A percentile compares a stretch with the other conserved stretches of the same genome.
Evolutionary conservation across 768 basidiomycete genomes (phyloP).

Genomic region (Termitomyces sp.): DNA sequence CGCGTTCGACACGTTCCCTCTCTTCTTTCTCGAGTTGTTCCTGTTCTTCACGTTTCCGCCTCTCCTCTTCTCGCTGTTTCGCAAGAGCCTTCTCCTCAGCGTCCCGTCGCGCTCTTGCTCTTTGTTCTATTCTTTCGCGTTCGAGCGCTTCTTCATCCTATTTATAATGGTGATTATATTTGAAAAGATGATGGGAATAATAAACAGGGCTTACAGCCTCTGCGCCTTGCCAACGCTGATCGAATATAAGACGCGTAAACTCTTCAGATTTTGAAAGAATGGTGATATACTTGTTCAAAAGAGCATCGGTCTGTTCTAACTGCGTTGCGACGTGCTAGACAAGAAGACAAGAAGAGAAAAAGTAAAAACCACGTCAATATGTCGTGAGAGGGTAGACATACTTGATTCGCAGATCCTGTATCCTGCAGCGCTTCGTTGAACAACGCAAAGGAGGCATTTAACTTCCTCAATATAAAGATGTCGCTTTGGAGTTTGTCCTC

Average conservation of each 20-base stretch:
- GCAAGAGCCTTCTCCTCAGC: conserved; percentile 41
- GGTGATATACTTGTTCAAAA: conserved; percentile 72
- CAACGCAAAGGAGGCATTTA: conserved; percentile 65
- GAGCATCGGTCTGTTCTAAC: conserved; percentile 65
- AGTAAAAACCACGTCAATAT: background rate
- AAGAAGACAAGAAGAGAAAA: background rate
- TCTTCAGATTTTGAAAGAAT: conserved; percentile 71
- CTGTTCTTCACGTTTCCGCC: conserved; percentile 45
- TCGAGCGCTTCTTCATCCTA: conserved; percentile 62
- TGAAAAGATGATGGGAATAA: background rate
- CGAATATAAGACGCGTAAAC: conserved; percentile 64
- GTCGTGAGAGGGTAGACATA: conserved; percentile 25
- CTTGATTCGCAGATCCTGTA: conserved; percentile 69
- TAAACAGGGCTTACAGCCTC: conserved; percentile 49
- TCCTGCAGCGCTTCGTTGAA: conserved; percentile 67
- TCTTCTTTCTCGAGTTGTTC: conserved; percentile 39
- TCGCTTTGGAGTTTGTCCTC: conserved; percentile 79
- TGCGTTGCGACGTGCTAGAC: conserved; percentile 62
- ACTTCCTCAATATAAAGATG: conserved; percentile 65
- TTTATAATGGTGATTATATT: background rate
- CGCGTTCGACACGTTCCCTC: conserved; percentile 39
- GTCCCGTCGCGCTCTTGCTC: conserved; percentile 37
- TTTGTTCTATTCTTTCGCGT: conserved; percentile 43
- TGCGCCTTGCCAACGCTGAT: conserved; percentile 74
- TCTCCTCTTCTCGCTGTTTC: conserved; percentile 35